A percentile compares a stretch with the other conserved stretches of the same genome.
These are phyloP conservation scores for Phytophthora agathidicida DNA, from an alignment of 352 stramenopile species.

Conservation along the genomic window DNA sequence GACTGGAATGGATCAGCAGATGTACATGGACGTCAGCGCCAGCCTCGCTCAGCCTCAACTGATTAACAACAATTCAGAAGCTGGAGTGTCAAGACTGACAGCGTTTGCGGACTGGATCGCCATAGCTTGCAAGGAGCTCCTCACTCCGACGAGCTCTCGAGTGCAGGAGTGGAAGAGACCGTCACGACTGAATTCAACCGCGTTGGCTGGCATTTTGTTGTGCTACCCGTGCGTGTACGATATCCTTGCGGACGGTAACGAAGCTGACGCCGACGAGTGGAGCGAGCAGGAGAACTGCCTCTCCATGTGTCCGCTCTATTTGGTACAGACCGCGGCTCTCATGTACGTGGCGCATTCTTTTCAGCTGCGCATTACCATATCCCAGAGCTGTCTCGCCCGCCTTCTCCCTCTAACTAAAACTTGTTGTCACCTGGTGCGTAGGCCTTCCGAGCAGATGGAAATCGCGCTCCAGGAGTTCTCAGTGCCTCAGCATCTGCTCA, in stretches of 20 bases:
- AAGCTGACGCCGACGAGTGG: conserved; percentile 21
- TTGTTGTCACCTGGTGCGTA: conserved; percentile 15
- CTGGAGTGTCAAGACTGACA: conserved; percentile 3
- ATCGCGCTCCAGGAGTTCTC: conserved; percentile 58
- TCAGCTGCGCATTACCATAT: neutral
- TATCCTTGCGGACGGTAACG: conserved; percentile 13
- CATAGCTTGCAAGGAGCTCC: conserved; percentile 21
- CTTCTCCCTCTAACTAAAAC: conserved; percentile 6
- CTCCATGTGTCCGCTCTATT: conserved; percentile 49
- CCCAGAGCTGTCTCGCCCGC: neutral
- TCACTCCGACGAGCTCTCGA: conserved; percentile 1
- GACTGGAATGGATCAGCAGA: conserved; percentile 17
- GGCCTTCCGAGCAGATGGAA: conserved; percentile 15
- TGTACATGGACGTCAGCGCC: conserved; percentile 45
- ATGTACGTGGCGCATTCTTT: conserved; percentile 22
- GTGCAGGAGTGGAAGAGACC: conserved; percentile 27
- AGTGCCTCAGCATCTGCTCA: conserved; percentile 46
- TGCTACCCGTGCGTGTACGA: conserved; percentile 57
- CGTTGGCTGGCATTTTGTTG: conserved; percentile 48
- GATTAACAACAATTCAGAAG: conserved; percentile 4
- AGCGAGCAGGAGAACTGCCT: conserved; percentile 55
- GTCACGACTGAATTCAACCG: conserved; percentile 22
- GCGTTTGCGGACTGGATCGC: conserved; percentile 15
- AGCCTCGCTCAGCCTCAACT: conserved; percentile 15
- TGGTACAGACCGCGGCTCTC: conserved; percentile 32